These are phyloP conservation scores for Epichloe sibirici DNA, from an alignment of 2,329 filamentous ascomycete genomes.

Conservation along the genomic window DNA sequence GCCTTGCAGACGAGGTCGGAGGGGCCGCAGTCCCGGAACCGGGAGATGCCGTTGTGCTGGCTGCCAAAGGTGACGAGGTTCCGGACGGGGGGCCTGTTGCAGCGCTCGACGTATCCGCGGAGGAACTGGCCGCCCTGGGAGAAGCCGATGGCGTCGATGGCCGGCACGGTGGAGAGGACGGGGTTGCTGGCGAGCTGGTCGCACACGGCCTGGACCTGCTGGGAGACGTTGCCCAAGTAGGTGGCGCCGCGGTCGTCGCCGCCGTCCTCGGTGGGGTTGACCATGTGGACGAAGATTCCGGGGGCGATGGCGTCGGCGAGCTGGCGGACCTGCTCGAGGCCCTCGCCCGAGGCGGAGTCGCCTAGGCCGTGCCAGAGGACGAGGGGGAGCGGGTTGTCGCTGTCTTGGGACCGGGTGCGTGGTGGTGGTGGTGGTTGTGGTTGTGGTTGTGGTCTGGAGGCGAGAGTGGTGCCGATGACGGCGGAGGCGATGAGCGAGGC, in stretches of 20 bases:
- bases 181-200: conserved; percentile 60
- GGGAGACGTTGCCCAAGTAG: conserved; percentile 82
- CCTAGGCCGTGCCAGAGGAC: conserved; percentile 86
- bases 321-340: conserved; percentile 62
- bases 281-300: conserved; percentile 35
- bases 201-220: conserved; percentile 68
- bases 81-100: conserved; percentile 62
- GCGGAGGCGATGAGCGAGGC: conserved; percentile 12
- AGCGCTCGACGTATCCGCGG: conserved; percentile 80
- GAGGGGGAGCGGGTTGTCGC: conserved; percentile 67
- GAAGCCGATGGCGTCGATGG: conserved; percentile 85
- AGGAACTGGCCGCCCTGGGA: conserved; percentile 94
- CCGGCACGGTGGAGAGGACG: conserved; percentile 69
- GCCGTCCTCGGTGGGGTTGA: conserved; percentile 25
- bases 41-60: conserved; percentile 83
- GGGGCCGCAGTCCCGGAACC: conserved; percentile 62
- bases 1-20: conserved; percentile 72
- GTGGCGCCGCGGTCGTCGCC: conserved; percentile 65
- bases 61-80: conserved; percentile 80
- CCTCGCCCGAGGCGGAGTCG: conserved; percentile 65
- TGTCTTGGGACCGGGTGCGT: conserved; percentile 19
- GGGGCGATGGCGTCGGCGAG: conserved; percentile 73
- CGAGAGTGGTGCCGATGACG: conserved; percentile 12
- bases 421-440: conserved; percentile 3
- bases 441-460: conserved; percentile 12